Evolutionary conservation across 2,329 filamentous ascomycete genomes (phyloP), one percentile per base, ranked within the genome.

Genomic region (Byssochlamys sp.): DNA sequence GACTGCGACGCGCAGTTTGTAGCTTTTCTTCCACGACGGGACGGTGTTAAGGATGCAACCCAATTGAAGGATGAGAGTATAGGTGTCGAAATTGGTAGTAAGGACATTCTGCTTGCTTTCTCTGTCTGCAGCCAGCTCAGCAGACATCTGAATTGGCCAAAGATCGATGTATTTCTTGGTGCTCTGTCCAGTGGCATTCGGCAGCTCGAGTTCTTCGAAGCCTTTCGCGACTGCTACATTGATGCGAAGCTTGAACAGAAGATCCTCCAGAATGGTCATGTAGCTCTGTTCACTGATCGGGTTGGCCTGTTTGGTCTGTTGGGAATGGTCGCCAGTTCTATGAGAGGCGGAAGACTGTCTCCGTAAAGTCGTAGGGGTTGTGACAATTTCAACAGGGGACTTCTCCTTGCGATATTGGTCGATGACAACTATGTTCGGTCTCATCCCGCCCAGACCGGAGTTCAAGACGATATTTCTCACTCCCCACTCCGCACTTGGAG

Each of bases 141-240:
- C 90, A 4, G 90, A 92, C 89, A 95, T 95, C 63, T 95, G 91
- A 55, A 95, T 94, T 0, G 90, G 90, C 90, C 90, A 95, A 3
- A 95, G 75, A 66, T 95, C 90, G 60, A 95, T 89, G 66, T 87
- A 92, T 66, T 85, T 89, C 68, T 92, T 92, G 3, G 76, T 77
- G 55, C 86, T 83, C 19, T 70, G 67, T 3, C 79, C 80, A 45
- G 84, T 78, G 0, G 78, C 71, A 24, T 82, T 78, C 0, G 90
- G 90, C 0, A 90, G 82, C 66, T 94, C 88, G 1, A 95, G 76
- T 1, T 83, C 75, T 55, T 90, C 84, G 62, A 95, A 95, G 0
- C 89, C 90, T 67, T 89, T 90, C 0, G 88, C 90, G 45, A 95
- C 81, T 1, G 89, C 90, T 27, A 95, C 89, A 65, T 95, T 95